These are phyloP conservation scores for Achaetomium macrosporum DNA, from an alignment of 2,329 filamentous ascomycete genomes.

Conservation along the genomic window DNA sequence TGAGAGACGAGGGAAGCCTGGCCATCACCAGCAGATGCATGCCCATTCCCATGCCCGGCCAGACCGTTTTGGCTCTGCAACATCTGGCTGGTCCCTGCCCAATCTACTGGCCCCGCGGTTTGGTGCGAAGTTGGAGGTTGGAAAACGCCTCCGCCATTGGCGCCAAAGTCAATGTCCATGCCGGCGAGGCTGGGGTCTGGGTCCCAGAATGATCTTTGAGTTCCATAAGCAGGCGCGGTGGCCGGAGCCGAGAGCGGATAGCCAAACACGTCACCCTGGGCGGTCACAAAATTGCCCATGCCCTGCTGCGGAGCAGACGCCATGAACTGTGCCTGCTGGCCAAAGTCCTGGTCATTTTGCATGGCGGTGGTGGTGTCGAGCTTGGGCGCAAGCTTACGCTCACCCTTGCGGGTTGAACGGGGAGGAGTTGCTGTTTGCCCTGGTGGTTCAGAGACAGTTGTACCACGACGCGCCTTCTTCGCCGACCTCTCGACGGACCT, in stretches of 20 bases:
- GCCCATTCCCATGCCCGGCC: slow-evolving; percentile 27
- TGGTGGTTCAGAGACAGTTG: slow-evolving; percentile 33
- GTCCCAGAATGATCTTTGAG: slow-evolving; percentile 51
- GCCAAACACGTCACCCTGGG: slow-evolving; percentile 50
- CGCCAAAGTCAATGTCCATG: slow-evolving; percentile 56
- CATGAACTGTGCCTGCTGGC: slow-evolving; percentile 47
- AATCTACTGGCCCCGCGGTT: slow-evolving; percentile 49
- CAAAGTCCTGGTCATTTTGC: slow-evolving; percentile 53
- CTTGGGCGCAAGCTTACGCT: slow-evolving; percentile 50
- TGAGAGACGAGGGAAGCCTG: slow-evolving; percentile 48
- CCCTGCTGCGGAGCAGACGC: slow-evolving; percentile 44
- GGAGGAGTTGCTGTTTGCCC: slow-evolving; percentile 56
- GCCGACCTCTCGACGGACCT: slow-evolving; percentile 30
- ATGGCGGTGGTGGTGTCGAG: slow-evolving; percentile 39
- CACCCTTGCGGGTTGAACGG: slow-evolving; percentile 49
- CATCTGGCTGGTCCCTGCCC: slow-evolving; percentile 50
- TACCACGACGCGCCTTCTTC: slow-evolving; percentile 43
- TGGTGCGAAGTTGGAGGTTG: slow-evolving; percentile 37
- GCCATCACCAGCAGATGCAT: slow-evolving; percentile 32
- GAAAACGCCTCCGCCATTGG: slow-evolving; percentile 41
- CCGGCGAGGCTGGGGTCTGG: slow-evolving; percentile 44
- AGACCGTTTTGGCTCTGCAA: slow-evolving; percentile 43
- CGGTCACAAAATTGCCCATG: slow-evolving; percentile 41
- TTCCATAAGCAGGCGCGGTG: slow-evolving; percentile 39
- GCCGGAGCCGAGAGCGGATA: slow-evolving; percentile 56